These are phyloP conservation scores for Paraleonurus japonicus DNA, from an alignment of 257 asterid species.

Conservation along the genomic window DNA sequence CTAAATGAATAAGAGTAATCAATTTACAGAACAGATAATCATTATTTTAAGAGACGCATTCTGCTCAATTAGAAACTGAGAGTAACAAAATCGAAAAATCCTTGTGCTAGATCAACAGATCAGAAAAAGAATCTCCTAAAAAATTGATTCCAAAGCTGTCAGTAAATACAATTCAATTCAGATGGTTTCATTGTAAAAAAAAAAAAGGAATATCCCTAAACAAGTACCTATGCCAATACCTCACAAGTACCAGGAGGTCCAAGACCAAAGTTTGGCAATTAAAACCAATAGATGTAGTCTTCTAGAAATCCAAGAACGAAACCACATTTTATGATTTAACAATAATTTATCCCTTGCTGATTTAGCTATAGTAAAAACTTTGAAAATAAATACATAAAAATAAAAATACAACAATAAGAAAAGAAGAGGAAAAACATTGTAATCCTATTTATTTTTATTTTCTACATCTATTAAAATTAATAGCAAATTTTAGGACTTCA, in stretches of 20 bases:
- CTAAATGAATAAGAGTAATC: not conserved
- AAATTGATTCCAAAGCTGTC: not conserved
- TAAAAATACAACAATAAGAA: not conserved
- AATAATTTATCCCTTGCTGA: not conserved
- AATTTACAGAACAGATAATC: not conserved
- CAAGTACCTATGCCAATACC: not conserved
- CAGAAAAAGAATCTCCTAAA: not conserved
- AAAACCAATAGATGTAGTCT: conserved; percentile 12
- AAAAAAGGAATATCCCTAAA: not conserved
- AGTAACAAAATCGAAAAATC: not conserved
- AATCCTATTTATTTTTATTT: not conserved
- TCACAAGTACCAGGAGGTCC: not conserved
- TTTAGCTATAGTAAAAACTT: not conserved
- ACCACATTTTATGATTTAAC: conserved; percentile 17
- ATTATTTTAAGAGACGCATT: not conserved
- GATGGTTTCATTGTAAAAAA: not conserved
- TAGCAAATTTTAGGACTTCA: not conserved
- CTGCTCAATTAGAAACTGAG: not conserved
- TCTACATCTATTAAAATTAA: not conserved
- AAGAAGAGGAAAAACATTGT: not conserved
- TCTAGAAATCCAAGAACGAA: conserved; percentile 11
- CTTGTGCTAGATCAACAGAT: conserved; percentile 8
- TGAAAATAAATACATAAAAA: not conserved
- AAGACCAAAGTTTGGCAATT: not conserved
- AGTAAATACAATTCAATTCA: not conserved